phyloP scores from a whole-genome alignment of 768 basidiomycete species.

The Omphalotus guepiniiformis region DNA sequence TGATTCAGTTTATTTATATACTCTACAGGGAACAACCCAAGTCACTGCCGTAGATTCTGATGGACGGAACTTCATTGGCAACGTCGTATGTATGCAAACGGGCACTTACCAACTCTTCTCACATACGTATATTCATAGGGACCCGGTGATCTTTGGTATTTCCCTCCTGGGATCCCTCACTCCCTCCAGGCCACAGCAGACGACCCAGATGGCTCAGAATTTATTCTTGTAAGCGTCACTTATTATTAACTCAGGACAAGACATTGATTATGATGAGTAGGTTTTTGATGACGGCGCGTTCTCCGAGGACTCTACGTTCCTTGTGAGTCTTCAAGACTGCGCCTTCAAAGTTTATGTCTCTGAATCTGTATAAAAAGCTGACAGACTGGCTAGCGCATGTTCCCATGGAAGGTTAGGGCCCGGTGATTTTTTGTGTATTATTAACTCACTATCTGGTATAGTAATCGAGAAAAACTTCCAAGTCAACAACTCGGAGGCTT shows the following conservation, averaged over 20 bases:
- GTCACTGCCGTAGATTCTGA: constrained; percentile 43
- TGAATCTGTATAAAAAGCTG: constrained; percentile 23
- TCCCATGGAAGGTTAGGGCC: constrained; percentile 39
- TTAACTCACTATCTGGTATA: constrained; percentile 6
- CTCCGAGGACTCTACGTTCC: constrained; percentile 49
- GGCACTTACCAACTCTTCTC: not conserved
- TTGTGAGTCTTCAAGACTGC: no score
- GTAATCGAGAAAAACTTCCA: constrained; percentile 54
- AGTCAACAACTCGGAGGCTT: constrained; percentile 29
- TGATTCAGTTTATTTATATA: not conserved
- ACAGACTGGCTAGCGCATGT: constrained; percentile 54
- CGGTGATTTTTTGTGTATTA: not conserved
- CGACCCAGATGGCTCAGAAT: constrained; percentile 44
- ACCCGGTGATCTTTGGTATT: constrained; percentile 52
- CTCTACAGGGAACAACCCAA: constrained; percentile 39
- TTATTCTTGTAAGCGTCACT: constrained; percentile 36
- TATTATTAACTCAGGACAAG: not conserved
- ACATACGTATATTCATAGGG: constrained; percentile 21
- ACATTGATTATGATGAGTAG: constrained; percentile 18
- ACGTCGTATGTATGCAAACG: constrained; percentile 33
- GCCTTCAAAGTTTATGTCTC: not conserved
- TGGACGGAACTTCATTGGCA: constrained; percentile 47
- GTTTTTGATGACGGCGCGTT: constrained; percentile 50
- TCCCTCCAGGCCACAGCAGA: constrained; percentile 48
- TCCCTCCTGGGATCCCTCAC: constrained; percentile 54